Evolutionary conservation across 228 moss, liverwort and hornwort species (phyloP).

Genomic region (Sphagnum magellanicum): DNA sequence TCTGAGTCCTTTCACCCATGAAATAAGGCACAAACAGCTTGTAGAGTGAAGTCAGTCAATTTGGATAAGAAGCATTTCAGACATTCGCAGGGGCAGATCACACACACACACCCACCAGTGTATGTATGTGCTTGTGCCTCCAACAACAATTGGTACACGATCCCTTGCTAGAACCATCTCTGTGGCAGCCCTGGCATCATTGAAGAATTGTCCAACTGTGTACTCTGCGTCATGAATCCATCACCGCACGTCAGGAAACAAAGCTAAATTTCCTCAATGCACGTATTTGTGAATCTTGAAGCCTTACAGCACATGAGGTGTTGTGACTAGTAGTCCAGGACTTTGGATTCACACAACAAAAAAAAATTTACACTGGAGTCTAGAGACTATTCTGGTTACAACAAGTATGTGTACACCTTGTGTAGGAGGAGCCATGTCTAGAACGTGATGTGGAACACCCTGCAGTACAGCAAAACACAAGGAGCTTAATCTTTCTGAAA

Average conservation of each 20-base stretch:
- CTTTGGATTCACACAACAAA: no score
- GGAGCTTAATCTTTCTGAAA: no score
- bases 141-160: conserved; percentile 80
- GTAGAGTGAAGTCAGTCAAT: no score
- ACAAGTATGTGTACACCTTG: conserved; percentile 28
- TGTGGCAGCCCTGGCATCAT: conserved; percentile 85
- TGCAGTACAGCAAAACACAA: conserved; percentile 8
- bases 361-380: no score
- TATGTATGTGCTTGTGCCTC: conserved; percentile 91
- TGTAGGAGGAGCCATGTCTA: conserved; percentile 48
- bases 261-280: neutral
- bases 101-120: conserved; percentile 48
- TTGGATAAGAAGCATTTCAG: no score
- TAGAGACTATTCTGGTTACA: no score
- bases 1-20: no score
- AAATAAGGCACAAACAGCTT: no score
- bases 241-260: neutral
- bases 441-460: conserved; percentile 69
- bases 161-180: conserved; percentile 65
- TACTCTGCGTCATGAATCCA: conserved; percentile 51
- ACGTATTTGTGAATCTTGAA: neutral
- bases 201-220: conserved; percentile 78
- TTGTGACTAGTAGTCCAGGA: neutral
- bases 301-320: neutral
- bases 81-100: no score